Evolutionary conservation across 768 basidiomycete genomes (phyloP).

Genomic region (Hericium alpestre): DNA sequence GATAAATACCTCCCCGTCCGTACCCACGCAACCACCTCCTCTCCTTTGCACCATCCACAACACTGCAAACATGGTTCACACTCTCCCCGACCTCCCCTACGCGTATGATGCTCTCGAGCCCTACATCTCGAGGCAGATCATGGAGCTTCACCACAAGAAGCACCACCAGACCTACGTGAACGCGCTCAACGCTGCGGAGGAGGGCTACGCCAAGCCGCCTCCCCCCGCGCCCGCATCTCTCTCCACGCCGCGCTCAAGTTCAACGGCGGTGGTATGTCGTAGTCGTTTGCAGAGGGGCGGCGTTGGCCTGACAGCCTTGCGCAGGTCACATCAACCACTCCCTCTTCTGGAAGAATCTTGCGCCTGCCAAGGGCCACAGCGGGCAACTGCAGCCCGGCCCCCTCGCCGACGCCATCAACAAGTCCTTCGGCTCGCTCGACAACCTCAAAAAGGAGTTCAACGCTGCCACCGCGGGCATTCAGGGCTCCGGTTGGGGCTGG

Average conservation of each 20-base stretch:
- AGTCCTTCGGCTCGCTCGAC: slow-evolving; percentile 82
- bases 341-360: slow-evolving; percentile 96
- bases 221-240: slow-evolving; percentile 66
- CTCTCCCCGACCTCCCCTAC: slow-evolving; percentile 73
- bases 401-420: slow-evolving; percentile 65
- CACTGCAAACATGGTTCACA: slow-evolving; percentile 31
- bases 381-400: slow-evolving; percentile 56
- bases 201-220: slow-evolving; percentile 58
- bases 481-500: slow-evolving; percentile 99
- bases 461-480: slow-evolving; percentile 79
- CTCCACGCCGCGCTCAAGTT: slow-evolving; percentile 92
- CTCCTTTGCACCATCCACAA: background rate
- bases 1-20: background rate
- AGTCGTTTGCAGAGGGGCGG: background rate
- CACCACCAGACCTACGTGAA: slow-evolving; percentile 92
- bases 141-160: slow-evolving; percentile 88
- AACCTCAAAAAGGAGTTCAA: slow-evolving; percentile 81
- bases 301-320: background rate
- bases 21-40: background rate
- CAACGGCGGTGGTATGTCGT: slow-evolving; percentile 76
- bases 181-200: slow-evolving; percentile 88
- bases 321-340: slow-evolving; percentile 90
- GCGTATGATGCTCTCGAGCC: slow-evolving; percentile 86
- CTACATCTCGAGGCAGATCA: slow-evolving; percentile 82
- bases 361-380: slow-evolving; percentile 45